phyloP scores from a whole-genome alignment of 2,329 filamentous ascomycete genomes.

The Akanthomyces dipterigenus region DNA sequence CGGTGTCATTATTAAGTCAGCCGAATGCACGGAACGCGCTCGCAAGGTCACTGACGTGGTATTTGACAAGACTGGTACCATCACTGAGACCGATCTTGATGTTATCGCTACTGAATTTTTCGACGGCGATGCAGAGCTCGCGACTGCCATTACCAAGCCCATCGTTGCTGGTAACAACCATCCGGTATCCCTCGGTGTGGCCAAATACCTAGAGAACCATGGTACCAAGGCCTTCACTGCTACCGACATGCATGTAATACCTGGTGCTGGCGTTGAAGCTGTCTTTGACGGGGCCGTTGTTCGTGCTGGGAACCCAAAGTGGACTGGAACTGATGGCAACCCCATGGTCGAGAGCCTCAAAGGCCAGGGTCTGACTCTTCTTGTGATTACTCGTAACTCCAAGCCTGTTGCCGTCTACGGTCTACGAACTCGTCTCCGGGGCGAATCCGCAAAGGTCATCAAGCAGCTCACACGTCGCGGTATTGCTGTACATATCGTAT shows the following conservation, averaged over 20 bases:
- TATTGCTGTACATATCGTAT: conserved; percentile 49
- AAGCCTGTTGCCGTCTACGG: conserved; percentile 40
- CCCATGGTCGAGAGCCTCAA: conserved; percentile 17
- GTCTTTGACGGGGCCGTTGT: conserved; percentile 23
- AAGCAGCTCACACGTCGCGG: conserved; percentile 35
- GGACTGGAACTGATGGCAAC: conserved; percentile 27
- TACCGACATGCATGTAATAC: conserved; percentile 27
- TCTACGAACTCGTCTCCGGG: conserved; percentile 31
- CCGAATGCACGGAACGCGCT: conserved; percentile 44
- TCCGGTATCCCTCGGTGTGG: conserved; percentile 43
- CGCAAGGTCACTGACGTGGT: conserved; percentile 48
- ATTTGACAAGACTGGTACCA: conserved; percentile 60
- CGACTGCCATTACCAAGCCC: conserved; percentile 21
- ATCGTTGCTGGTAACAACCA: conserved; percentile 37
- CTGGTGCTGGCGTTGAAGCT: conserved; percentile 35
- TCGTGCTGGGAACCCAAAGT: conserved; percentile 39
- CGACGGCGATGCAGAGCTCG: conserved; percentile 17
- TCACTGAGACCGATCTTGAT: conserved; percentile 41
- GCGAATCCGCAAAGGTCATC: conserved; percentile 38
- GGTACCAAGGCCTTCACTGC: conserved; percentile 13
- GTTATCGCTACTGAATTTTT: conserved; percentile 20
- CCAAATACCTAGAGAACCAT: conserved; percentile 29
- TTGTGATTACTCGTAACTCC: conserved; percentile 21
- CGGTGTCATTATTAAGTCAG: conserved; percentile 54
- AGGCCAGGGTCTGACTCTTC: conserved; percentile 19